phyloP scores from a whole-genome alignment of 2,329 filamentous ascomycete species.

The Pestalotiopsis sp. region DNA sequence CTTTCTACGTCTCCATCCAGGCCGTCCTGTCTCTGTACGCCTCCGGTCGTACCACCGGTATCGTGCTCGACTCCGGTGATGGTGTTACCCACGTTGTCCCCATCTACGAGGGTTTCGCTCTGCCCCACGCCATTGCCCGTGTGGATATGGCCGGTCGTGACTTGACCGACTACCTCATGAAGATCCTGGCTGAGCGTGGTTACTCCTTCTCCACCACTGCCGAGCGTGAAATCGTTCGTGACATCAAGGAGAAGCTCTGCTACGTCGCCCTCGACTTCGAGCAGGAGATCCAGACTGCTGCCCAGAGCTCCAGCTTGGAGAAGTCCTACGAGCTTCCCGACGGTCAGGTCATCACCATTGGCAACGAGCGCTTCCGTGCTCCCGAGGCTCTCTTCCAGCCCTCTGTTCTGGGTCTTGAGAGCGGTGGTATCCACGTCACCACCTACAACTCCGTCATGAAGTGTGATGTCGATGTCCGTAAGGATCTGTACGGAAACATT shows the following conservation, averaged over 20 bases:
- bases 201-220: constrained; percentile 99
- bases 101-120: constrained; percentile 99
- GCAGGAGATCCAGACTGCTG: constrained; percentile 99
- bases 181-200: constrained; percentile 98
- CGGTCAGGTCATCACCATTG: constrained; percentile 99
- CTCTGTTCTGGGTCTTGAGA: constrained; percentile 96
- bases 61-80: constrained; percentile 99
- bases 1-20: constrained; percentile 99
- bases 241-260: constrained; percentile 99
- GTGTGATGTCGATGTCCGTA: constrained; percentile 99
- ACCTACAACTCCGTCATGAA: constrained; percentile 99
- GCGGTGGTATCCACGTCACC: constrained; percentile 98
- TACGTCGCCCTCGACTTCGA: constrained; percentile 99
- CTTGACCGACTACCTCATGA: constrained; percentile 99
- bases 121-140: constrained; percentile 99
- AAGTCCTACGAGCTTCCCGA: constrained; percentile 99
- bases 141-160: constrained; percentile 99
- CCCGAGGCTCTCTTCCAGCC: constrained; percentile 99
- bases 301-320: constrained; percentile 98
- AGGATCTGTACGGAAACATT: constrained; percentile 99
- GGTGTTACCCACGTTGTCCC: constrained; percentile 99
- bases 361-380: constrained; percentile 99
- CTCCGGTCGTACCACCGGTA: constrained; percentile 99
- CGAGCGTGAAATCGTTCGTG: constrained; percentile 99
- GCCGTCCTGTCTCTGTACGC: constrained; percentile 99